Conservation (phyloP, 202 grass and related monocot genomes). For the Saccharum hybrid region DNA sequence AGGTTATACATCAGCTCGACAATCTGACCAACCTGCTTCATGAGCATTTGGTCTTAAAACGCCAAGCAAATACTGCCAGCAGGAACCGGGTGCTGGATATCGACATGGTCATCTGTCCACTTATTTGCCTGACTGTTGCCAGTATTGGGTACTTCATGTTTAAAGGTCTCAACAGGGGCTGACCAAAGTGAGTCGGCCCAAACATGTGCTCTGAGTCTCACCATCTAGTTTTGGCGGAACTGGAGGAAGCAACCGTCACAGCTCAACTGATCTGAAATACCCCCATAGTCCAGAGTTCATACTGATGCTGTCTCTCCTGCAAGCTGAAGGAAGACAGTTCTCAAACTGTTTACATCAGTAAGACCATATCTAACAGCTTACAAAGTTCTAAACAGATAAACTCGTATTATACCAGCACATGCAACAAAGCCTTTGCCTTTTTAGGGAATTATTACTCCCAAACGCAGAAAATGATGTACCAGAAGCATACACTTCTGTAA, state of each 20-base stretch:
- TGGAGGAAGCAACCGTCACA: constrained; percentile 9
- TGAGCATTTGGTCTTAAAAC: constrained; percentile 60
- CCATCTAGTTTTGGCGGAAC: constrained; percentile 4
- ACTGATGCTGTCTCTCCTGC: constrained; percentile 36
- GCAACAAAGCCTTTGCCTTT: constrained; percentile 24
- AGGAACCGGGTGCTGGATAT: constrained; percentile 50
- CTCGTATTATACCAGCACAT: constrained; percentile 37
- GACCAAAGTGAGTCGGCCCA: constrained; percentile 36
- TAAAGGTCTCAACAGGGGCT: constrained; percentile 59
- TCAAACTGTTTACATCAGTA: constrained; percentile 20
- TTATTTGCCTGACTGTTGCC: constrained; percentile 60
- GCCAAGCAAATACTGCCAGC: constrained; percentile 45
- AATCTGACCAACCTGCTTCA: constrained; percentile 81
- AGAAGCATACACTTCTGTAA: constrained; percentile 33
- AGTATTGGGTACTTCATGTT: constrained; percentile 63
- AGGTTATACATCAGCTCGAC: constrained; percentile 82
- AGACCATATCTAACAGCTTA: constrained; percentile 46
- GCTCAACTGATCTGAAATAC: constrained; percentile 32
- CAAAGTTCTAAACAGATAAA: constrained; percentile 28
- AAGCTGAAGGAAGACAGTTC: constrained; percentile 41
- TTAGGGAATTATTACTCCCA: constrained; percentile 5
- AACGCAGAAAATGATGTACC: constrained; percentile 1
- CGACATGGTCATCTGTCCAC: constrained; percentile 54
- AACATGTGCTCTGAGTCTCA: constrained; percentile 12
- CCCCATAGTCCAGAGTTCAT: constrained; percentile 11